Evolutionary conservation across 2,329 filamentous ascomycete species (phyloP), one percentile per base, ranked within the genome.

Genomic region (Tolypocladium ophioglossoides): DNA sequence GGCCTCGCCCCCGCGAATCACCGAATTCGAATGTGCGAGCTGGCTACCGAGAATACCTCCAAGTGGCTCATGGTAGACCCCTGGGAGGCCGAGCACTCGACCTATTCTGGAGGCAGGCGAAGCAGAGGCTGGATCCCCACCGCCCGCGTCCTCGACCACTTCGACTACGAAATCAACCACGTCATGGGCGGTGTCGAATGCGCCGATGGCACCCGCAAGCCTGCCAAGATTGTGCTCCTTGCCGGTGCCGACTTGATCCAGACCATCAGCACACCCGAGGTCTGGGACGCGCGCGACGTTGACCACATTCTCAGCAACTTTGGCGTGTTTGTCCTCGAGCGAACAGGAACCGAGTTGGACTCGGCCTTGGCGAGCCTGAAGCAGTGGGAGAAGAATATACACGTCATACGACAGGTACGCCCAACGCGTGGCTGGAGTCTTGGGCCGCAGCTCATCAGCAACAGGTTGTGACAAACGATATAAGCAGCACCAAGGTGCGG

Each of bases 121-220:
- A n/a, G n/a, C n/a, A n/a, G n/a, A n/a, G n/a, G n/a, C n/a, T n/a
- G n/a, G n/a, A 85, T 90, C 58, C 90, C 91, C 18, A 97, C 92
- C 1, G 92, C 91, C 40, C 82, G 87, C 62, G 91, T 96, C 41
- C 77, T 96, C 50, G 90, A 95, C 65, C 92, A 96, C 71, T 94
- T 96, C 63, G 85, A 95, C 61, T 74, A 92, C 66, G 90, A 96
- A 68, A 89, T 96, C 67, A 96, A 96, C 67, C 66, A 70, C 52
- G 79, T 82, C 27, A 80, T 89, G 47, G 91, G 91, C 8, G 91
- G 91, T 11, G 82, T 94, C 34, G 79, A 87, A 63, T 81, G 79
- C 49, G 76, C 78, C 22, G 79, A 86, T 59, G 89, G 89, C 56
- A 75, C 76, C 52, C 82, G 79, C 64, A 86, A 83, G 68, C 72